phyloP scores from a whole-genome alignment of 306 rosid genomes.

The Inga leiocalycina region DNA sequence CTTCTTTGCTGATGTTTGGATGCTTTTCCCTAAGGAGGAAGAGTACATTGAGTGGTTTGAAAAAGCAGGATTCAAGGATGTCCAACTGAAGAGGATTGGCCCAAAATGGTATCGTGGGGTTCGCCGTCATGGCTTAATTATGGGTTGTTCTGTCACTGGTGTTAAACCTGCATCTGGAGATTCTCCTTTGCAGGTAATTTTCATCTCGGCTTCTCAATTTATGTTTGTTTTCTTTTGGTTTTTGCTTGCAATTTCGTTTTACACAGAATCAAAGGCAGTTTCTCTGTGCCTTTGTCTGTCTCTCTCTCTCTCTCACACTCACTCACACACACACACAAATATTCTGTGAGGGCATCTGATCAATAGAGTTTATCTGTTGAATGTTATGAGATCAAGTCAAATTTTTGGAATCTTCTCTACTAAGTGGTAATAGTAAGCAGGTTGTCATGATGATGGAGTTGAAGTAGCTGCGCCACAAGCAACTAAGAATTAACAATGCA shows the following conservation, averaged over 20 bases:
- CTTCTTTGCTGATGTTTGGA: slow-evolving; percentile 79
- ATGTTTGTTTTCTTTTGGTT: neutral
- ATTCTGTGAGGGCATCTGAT: neutral
- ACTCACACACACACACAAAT: neutral
- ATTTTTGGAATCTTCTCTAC: neutral
- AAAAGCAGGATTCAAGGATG: slow-evolving; percentile 67
- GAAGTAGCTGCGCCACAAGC: neutral
- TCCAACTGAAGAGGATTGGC: slow-evolving; percentile 68
- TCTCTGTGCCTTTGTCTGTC: neutral
- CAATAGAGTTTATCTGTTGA: neutral
- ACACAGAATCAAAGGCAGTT: neutral
- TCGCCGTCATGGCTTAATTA: slow-evolving; percentile 71
- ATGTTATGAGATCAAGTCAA: neutral
- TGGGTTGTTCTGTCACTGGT: slow-evolving; percentile 83
- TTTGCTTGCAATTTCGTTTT: neutral
- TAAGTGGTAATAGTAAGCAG: neutral
- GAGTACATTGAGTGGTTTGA: slow-evolving; percentile 70
- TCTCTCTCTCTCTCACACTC: neutral
- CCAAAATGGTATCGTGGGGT: slow-evolving; percentile 82
- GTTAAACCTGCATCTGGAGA: slow-evolving; percentile 71
- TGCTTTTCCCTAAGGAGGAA: slow-evolving; percentile 79
- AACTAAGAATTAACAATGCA: neutral
- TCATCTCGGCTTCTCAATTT: neutral
- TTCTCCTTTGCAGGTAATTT: slow-evolving; percentile 64
- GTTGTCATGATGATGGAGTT: neutral